phyloP scores from a whole-genome alignment of 352 stramenopile species.

The Pelagophyceae sp. region DNA sequence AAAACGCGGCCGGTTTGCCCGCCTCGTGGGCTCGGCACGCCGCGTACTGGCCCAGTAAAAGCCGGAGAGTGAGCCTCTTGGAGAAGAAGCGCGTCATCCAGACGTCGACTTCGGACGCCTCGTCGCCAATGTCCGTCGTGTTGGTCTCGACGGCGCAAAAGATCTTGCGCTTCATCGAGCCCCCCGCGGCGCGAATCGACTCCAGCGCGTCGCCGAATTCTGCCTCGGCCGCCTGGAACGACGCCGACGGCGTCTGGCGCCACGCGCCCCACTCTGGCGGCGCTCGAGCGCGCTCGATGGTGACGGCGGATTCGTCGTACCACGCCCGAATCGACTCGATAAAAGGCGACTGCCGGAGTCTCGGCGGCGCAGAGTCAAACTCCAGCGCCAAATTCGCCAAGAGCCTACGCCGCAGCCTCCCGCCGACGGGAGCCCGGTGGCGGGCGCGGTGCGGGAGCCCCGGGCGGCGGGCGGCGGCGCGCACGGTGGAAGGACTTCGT shows the following conservation, averaged over 20 bases:
- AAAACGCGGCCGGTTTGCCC: not conserved
- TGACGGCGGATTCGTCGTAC: not conserved
- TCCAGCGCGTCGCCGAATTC: not conserved
- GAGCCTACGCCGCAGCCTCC: not conserved
- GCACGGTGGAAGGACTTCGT: not conserved
- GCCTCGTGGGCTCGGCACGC: not conserved
- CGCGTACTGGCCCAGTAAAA: conserved; percentile 5
- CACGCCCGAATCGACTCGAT: not conserved
- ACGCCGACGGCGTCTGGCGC: not conserved
- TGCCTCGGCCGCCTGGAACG: not conserved
- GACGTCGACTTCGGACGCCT: not conserved
- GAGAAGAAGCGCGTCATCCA: not conserved
- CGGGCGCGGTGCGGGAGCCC: too few relatives aligned
- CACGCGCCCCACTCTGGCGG: conserved; percentile 9
- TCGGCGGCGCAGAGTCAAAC: not conserved
- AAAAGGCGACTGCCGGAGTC: not conserved
- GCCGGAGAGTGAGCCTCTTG: conserved; percentile 11
- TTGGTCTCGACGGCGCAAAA: not conserved
- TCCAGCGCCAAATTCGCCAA: not conserved
- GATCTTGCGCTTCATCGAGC: not conserved
- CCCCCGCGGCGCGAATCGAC: not conserved
- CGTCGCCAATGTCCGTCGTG: not conserved
- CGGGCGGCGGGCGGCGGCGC: not conserved
- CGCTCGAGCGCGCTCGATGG: not conserved
- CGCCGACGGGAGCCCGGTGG: too few relatives aligned